Evolutionary conservation across 2,329 filamentous ascomycete genomes (phyloP), one percentile per base, ranked within the genome.

Genomic region (Trichoderma sp.): DNA sequence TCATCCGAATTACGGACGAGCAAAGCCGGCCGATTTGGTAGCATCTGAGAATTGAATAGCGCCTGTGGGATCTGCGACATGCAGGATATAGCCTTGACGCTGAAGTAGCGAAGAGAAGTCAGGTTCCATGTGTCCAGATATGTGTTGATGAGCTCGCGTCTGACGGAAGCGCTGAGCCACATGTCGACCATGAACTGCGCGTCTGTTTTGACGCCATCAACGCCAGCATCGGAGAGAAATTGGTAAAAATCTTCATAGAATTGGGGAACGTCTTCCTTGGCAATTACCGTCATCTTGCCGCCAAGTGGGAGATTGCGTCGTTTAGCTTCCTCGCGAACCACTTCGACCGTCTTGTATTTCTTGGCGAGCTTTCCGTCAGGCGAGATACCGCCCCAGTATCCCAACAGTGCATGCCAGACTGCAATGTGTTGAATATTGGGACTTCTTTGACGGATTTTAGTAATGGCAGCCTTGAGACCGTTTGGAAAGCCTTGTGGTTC

Each of bases 211-310:
- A 97, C 95, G 0, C 91, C 91, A 79, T 97, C 93, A 36, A 99
- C 85, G 0, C 94, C 95, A 43, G 88, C 87, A 3, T 87, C 86
- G 0, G 86, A 85, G 1, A 99, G 87, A 77, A 97, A 98, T 2
- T 83, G 81, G 79, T 98, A 99, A 79, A 98, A 98, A 79, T 98
- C 95, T 71, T 94, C 86, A 80, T 97, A 99, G 78, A 98, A 93
- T 34, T 86, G 87, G 12, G 84, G 82, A 1, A 95, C 88, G 75
- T 98, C 94, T 58, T 92, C 88, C 47, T 91, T 88, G 6, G 91
- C 90, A 26, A 98, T 87, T 1, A 94, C 88, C 0, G 89, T 89
- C 82, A 97, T 92, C 23, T 87, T 88, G 0, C 89, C 91, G 9
- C 88, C 89, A 0, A 87, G 76, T 1, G 86, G 85, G 13, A 87